Evolutionary conservation across 768 basidiomycete species (phyloP).

Genomic region (Hemileccinum rubropunctum): DNA sequence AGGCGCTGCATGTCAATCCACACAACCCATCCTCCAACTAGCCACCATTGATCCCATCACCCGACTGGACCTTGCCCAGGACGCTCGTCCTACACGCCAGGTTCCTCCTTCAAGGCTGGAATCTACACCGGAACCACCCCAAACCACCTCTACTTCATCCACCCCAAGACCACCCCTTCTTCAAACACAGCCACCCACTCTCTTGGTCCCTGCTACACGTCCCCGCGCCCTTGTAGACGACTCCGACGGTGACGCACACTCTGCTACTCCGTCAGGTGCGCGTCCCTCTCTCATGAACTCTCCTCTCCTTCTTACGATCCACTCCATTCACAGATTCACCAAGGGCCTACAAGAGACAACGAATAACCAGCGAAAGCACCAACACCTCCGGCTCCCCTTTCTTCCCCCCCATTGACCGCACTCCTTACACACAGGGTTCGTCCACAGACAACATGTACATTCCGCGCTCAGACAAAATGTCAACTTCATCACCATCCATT

Average conservation of each 20-base stretch:
- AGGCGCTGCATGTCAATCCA: conserved; percentile 27
- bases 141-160: conserved; percentile 27
- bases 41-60: conserved; percentile 70
- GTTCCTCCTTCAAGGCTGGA: conserved; percentile 48
- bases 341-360: conserved; percentile 70
- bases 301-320: not conserved
- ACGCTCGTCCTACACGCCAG: conserved; percentile 43
- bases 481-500: conserved; percentile 43
- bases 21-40: conserved; percentile 20
- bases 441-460: conserved; percentile 48
- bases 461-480: conserved; percentile 48
- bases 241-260: conserved; percentile 34
- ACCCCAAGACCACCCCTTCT: conserved; percentile 26
- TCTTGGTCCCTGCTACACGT: conserved; percentile 66
- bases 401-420: conserved; percentile 20
- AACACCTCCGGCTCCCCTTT: conserved; percentile 15
- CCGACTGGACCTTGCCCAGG: conserved; percentile 55
- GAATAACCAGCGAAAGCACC: conserved; percentile 45
- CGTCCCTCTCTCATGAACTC: conserved; percentile 2
- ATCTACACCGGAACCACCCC: conserved; percentile 33
- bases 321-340: conserved; percentile 39
- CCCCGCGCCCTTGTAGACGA: conserved; percentile 61
- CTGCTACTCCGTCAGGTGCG: conserved; percentile 26
- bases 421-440: conserved; percentile 25
- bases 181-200: conserved; percentile 29